Conservation (phyloP, 768 basidiomycete species). For the Strobilomyces echinocephalus region DNA sequence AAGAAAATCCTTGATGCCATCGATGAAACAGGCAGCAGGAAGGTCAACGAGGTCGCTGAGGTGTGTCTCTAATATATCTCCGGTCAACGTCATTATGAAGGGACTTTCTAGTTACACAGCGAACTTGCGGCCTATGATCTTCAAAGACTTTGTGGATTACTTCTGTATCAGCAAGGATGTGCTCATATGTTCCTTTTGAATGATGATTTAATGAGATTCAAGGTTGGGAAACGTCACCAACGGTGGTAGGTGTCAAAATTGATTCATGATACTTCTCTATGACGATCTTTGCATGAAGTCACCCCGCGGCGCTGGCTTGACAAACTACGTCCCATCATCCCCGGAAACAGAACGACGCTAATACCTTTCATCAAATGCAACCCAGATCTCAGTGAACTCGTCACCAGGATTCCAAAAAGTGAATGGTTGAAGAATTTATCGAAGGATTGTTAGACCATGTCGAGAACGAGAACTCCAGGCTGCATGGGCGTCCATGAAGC, state of each 20-base stretch:
- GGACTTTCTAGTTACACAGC: slow-evolving; percentile 63
- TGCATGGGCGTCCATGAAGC: slow-evolving; percentile 83
- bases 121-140: slow-evolving; percentile 79
- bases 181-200: background rate
- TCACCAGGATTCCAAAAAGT: slow-evolving; percentile 68
- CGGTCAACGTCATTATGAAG: background rate
- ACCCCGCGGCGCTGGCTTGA: slow-evolving; percentile 93
- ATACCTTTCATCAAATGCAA: slow-evolving; percentile 56
- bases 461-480: slow-evolving; percentile 72
- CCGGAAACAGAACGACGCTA: background rate
- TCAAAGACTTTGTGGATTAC: slow-evolving; percentile 92
- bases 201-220: slow-evolving; percentile 13
- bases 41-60: slow-evolving; percentile 96
- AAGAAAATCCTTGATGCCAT: background rate
- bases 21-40: slow-evolving; percentile 53
- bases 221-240: slow-evolving; percentile 91
- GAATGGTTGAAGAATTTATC: slow-evolving; percentile 82
- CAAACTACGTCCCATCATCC: slow-evolving; percentile 40
- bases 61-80: slow-evolving; percentile 30
- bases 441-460: slow-evolving; percentile 68
- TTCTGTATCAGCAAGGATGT: slow-evolving; percentile 74
- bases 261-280: background rate
- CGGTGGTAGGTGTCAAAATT: slow-evolving; percentile 54
- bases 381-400: slow-evolving; percentile 78
- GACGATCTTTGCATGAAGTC: slow-evolving; percentile 39